These are phyloP conservation scores for Artemisia argyi DNA, from an alignment of 129 eudicot genomes.

Conservation along the genomic window DNA sequence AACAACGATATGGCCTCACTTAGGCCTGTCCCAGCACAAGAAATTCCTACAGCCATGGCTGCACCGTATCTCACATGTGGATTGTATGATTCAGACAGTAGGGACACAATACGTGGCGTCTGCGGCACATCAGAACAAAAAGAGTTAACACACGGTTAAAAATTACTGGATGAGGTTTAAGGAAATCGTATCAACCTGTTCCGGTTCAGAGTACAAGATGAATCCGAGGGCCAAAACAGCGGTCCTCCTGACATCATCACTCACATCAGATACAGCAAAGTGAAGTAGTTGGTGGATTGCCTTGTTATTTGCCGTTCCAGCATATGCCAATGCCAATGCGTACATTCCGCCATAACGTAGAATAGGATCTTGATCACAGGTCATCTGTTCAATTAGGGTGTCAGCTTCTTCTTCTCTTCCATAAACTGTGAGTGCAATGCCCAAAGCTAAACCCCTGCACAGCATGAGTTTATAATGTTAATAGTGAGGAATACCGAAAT, in stretches of 20 bases:
- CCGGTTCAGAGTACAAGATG: slow-evolving; percentile 92
- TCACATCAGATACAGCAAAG: slow-evolving; percentile 97
- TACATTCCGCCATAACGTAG: slow-evolving; percentile 97
- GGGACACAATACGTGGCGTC: slow-evolving; percentile 89
- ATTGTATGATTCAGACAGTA: slow-evolving; percentile 92
- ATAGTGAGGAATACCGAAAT: not conserved
- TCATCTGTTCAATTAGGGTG: slow-evolving; percentile 89
- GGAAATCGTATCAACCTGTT: slow-evolving; percentile 63
- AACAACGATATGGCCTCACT: slow-evolving; percentile 96
- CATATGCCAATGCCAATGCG: slow-evolving; percentile 92
- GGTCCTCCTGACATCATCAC: slow-evolving; percentile 96
- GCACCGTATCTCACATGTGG: slow-evolving; percentile 99
- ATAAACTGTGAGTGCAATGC: slow-evolving; percentile 96
- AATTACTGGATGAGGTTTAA: not conserved
- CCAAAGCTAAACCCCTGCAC: slow-evolving; percentile 81
- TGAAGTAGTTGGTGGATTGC: slow-evolving; percentile 93
- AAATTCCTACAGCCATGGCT: slow-evolving; percentile 97
- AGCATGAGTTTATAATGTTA: not conserved
- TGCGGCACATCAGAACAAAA: slow-evolving; percentile 36
- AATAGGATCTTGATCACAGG: slow-evolving; percentile 95
- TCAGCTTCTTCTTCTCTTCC: slow-evolving; percentile 99
- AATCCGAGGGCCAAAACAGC: slow-evolving; percentile 97
- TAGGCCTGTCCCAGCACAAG: slow-evolving; percentile 98
- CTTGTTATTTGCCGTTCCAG: slow-evolving; percentile 92
- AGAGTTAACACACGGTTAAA: too few species aligned